Base-by-base conservation (phyloP, 305 asterid genomes). In the Rubia peregrina region DNA sequence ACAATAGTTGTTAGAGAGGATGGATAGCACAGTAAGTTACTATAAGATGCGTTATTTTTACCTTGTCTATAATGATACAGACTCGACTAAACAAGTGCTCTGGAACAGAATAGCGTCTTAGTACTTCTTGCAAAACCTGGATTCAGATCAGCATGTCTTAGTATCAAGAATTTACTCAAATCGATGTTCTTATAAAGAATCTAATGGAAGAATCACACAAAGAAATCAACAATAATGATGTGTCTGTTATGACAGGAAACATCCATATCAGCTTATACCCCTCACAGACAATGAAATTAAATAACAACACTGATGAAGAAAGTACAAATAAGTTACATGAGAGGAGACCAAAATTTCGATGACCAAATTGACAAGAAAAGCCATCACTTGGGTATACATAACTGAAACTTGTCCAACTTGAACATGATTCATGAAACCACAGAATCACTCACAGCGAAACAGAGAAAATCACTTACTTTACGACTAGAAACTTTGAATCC, bases 401-500 rank as follows among this genome's bases (percentile, higher is more conserved):
- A 17, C 48, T 69, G 64, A 69, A 40, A 43, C 68, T 44, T 22
- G 55, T 46, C 33, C 63, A 60, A 43, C 74, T 9, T 44, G 9
- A 61, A 26, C 19, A 16, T 24, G 36, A n/a, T n/a, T n/a, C n/a
- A n/a, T n/a, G n/a, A n/a, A n/a, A n/a, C n/a, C n/a, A n/a, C n/a
- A n/a, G n/a, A n/a, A n/a, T n/a, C n/a, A 12, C 53, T 12, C 53
- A 46, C 53, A 11, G 16, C 33, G 57, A 67, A 65, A 63, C 22
- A 22, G 40, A 55, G 73, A 78, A 36, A 71, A 59, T 1, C 67
- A 41, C 86, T 75, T 73, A 91, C 98, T 96, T 91, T 94, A 74
- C 97, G 77, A 83, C 97, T 94, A 68, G 98, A 94, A 80, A 94
- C 79, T 82, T 91, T 91, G 78, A 94, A 89, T 65, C 96, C 97